phyloP scores from a whole-genome alignment of 305 asterid genomes.

The Fraxinus dipetala region DNA sequence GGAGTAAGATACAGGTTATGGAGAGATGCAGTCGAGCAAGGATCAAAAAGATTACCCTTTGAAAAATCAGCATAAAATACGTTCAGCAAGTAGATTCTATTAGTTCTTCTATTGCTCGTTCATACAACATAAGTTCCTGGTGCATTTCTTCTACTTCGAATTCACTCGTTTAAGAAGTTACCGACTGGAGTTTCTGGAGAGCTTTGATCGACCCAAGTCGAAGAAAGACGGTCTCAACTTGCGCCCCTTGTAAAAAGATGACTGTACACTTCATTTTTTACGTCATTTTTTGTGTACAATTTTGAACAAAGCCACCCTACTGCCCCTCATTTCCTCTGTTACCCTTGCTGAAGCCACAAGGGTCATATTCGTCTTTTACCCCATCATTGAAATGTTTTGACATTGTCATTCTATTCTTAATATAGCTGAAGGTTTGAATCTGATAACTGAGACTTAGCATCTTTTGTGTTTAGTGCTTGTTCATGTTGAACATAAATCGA shows the following conservation, averaged over 20 bases:
- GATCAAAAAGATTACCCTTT: slow-evolving; percentile 42
- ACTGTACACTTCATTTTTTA: slow-evolving; percentile 30
- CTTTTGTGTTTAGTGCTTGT: neutral
- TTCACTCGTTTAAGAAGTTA: slow-evolving; percentile 2
- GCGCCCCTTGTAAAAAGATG: slow-evolving; percentile 28
- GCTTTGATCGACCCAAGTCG: slow-evolving; percentile 13
- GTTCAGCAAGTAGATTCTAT: neutral
- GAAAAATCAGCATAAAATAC: slow-evolving; percentile 35
- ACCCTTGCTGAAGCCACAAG: slow-evolving; percentile 1
- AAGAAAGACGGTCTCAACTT: slow-evolving; percentile 24
- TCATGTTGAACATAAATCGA: neutral
- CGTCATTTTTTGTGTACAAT: slow-evolving; percentile 44
- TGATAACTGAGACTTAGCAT: neutral
- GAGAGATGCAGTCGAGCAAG: slow-evolving; percentile 75
- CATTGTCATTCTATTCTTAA: neutral
- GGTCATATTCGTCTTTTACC: neutral
- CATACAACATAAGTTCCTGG: slow-evolving; percentile 14
- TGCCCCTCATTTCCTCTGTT: neutral
- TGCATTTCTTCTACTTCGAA: neutral
- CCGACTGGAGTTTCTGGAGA: slow-evolving; percentile 19
- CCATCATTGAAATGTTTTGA: neutral
- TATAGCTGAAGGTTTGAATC: neutral
- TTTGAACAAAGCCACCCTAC: slow-evolving; percentile 17
- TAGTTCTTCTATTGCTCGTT: slow-evolving; percentile 19
- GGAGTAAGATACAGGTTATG: slow-evolving; percentile 87